Evolutionary conservation across 208 protist genomes (phyloP).

Genomic region (Leishmania arabica): DNA sequence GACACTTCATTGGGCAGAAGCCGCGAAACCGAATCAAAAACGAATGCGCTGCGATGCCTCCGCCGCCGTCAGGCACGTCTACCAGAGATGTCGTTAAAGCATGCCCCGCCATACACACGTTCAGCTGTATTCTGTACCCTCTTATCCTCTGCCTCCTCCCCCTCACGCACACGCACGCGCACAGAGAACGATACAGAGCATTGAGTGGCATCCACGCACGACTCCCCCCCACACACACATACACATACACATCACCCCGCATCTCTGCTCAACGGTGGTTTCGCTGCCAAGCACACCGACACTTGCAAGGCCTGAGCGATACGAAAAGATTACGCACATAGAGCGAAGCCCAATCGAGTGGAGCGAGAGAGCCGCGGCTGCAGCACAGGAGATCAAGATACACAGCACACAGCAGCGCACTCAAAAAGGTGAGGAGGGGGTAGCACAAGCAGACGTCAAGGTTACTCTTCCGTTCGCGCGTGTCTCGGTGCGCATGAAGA

Average conservation of each 20-base stretch:
- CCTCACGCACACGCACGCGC: neutral
- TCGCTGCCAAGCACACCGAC: neutral
- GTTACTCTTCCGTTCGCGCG: neutral
- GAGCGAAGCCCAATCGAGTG: neutral
- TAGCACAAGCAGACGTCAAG: neutral
- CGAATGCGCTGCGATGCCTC: neutral
- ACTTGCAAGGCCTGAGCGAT: neutral
- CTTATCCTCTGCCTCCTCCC: neutral
- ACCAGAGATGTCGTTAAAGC: neutral
- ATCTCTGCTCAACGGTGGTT: neutral
- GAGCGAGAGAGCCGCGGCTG: neutral
- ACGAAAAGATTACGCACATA: neutral
- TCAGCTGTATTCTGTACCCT: neutral
- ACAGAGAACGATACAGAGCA: neutral
- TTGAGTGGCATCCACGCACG: neutral
- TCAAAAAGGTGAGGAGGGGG: neutral
- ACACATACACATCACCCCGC: neutral
- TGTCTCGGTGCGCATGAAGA: neutral
- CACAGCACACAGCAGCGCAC: neutral
- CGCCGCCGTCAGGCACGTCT: neutral
- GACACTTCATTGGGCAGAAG: neutral
- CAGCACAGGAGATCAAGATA: neutral
- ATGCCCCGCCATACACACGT: neutral
- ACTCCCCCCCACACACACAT: neutral
- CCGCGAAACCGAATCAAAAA: neutral